These are phyloP conservation scores for Singerocomus inundabilis DNA, from an alignment of 1,284 basidiomycete species.

Conservation along the genomic window DNA sequence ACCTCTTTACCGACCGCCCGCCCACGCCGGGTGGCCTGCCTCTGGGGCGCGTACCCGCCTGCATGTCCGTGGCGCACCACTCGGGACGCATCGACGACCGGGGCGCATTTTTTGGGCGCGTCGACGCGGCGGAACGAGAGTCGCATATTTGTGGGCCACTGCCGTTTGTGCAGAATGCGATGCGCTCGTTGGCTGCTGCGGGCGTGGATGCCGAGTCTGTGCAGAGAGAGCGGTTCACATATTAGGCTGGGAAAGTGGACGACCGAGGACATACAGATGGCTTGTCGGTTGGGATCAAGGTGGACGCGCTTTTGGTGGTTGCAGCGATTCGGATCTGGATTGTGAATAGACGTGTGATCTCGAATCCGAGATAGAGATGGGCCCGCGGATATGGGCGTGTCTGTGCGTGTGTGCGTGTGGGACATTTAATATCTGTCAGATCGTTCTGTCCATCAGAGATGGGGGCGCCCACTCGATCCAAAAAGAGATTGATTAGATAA, in stretches of 20 bases:
- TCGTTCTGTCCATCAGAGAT: no score
- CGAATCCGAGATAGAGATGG: no score
- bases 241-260: slow-evolving; percentile 17
- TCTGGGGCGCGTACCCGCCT: slow-evolving; percentile 10
- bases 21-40: not conserved
- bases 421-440: no score
- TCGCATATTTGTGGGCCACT: slow-evolving; percentile 23
- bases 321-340: no score
- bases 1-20: slow-evolving; percentile 14
- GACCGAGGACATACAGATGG: no score
- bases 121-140: slow-evolving; percentile 16
- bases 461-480: no score
- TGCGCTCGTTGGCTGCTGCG: slow-evolving; percentile 18
- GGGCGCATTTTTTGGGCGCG: slow-evolving; percentile 15
- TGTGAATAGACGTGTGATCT: no score
- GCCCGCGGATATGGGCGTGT: no score
- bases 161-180: slow-evolving; percentile 19
- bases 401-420: no score
- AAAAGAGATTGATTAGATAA: no score
- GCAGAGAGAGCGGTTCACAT: slow-evolving; percentile 26
- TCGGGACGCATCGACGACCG: slow-evolving; percentile 17
- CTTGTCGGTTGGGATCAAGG: no score
- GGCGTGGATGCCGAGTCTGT: slow-evolving; percentile 23
- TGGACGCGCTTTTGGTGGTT: no score
- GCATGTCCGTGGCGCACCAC: slow-evolving; percentile 12